Base-by-base conservation (phyloP, 371 early-diverging fungal species). In the Mucor sp. region DNA sequence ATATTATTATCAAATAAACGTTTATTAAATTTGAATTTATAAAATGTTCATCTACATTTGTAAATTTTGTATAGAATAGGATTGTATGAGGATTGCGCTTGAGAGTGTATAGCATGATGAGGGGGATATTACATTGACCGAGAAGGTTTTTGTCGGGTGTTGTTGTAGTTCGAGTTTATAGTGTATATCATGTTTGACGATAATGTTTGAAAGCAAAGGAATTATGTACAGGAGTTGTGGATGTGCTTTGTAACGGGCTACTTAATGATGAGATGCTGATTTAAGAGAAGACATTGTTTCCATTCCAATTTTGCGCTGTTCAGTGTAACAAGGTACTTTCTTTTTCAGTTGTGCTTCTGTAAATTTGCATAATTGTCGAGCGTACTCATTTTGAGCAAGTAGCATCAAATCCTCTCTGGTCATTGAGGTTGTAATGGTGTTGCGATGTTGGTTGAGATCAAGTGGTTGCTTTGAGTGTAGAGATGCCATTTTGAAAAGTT, bases 301-400 rank as follows among this genome's bases (percentile, higher is more conserved):
- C 35, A 39, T 57, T 37, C 58, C 63, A 25, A 62, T 23, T 35
- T 60, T 64, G 12, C 61, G 43, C 23, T 60, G 43, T 43, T 70
- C 66, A n/a, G 70, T 71, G 67, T 74, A 68, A 67, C 70, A 72
- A 7, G 74, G 76, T 14, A 73, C 74, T 48, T 66, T 69, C 43
- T 71, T 60, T 65, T 70, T 67, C 17, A 80, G 48, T 53, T 77
- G 81, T 33, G 75, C 74, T 65, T 73, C 66, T 21, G 81, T 80
- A 39, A 68, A 77, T 61, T 72, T 72, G 60, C 72, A 64, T 39
- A 80, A 62, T 62, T 80, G 81, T 61, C 81, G 63, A 33, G 81
- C 81, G 55, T 80, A 80, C 65, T 80, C 81, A 23, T 69, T 64
- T 61, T 74, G 71, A 37, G 81, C 81, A 68, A 80, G 64, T 8